Percentiles rank a stretch among this genome's conserved stretches.
phyloP scores from a whole-genome alignment of 768 basidiomycete species.

The Gyrodon lividus region DNA sequence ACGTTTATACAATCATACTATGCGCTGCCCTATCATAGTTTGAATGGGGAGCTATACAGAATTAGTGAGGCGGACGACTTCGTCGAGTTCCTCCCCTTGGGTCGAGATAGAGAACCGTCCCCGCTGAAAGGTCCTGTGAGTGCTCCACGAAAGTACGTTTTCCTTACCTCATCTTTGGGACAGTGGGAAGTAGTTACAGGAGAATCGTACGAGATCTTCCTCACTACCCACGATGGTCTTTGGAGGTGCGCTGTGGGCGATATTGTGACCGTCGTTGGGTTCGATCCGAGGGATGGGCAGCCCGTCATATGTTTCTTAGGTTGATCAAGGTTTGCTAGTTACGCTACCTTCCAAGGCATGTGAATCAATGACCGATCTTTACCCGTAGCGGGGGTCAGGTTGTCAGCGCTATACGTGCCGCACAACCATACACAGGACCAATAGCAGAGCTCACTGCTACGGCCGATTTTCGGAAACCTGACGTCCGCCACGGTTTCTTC shows the following conservation, averaged over 20 bases:
- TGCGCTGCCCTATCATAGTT: not conserved
- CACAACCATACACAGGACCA: not conserved
- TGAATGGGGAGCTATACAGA: not conserved
- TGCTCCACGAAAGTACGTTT: too few species aligned
- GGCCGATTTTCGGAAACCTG: not conserved
- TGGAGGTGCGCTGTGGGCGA: conserved; percentile 5
- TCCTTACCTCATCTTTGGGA: not conserved
- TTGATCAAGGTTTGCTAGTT: not conserved
- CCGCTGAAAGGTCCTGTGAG: not conserved
- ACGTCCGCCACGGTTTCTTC: conserved; percentile 2
- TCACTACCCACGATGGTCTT: conserved; percentile 1
- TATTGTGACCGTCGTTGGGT: conserved; percentile 2
- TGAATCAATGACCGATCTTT: not conserved
- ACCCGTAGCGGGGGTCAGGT: not conserved
- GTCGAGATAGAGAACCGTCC: not conserved
- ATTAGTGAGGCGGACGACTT: not conserved
- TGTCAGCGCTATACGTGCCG: not conserved
- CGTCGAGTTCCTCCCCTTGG: not conserved
- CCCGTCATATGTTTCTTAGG: conserved; percentile 3
- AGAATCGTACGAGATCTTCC: conserved; percentile 3
- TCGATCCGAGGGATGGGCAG: conserved; percentile 7
- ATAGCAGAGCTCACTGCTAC: conserved; percentile 6
- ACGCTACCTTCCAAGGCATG: not conserved
- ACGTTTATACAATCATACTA: not conserved
- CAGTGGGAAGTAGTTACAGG: conserved; percentile 9